These are phyloP conservation scores for Zarea fungicola DNA, from an alignment of 2,329 filamentous ascomycete genomes.

Conservation along the genomic window DNA sequence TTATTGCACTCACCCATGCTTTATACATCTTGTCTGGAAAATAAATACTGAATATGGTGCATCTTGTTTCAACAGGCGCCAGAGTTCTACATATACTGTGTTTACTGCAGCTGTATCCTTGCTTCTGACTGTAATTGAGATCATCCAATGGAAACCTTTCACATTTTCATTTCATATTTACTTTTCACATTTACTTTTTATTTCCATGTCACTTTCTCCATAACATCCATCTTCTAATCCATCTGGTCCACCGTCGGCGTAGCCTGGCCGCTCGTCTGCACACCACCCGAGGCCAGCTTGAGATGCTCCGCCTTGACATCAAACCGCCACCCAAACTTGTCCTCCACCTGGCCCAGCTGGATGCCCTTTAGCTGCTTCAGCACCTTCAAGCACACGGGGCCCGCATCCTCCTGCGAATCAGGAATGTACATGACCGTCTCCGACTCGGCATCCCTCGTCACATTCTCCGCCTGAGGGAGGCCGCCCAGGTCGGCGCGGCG, in stretches of 20 bases:
- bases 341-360: slow-evolving; percentile 73
- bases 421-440: slow-evolving; percentile 54
- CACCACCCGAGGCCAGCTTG: slow-evolving; percentile 34
- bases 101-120: too few species aligned
- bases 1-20: too few species aligned
- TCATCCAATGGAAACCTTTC: too few species aligned
- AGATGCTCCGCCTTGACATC: slow-evolving; percentile 41
- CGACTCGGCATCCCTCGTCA: slow-evolving; percentile 34
- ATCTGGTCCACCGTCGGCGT: slow-evolving; percentile 29
- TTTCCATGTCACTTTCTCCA: too few species aligned
- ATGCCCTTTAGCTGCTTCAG: slow-evolving; percentile 76
- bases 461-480: slow-evolving; percentile 23
- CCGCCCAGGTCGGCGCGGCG: slow-evolving; percentile 43
- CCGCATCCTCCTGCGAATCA: slow-evolving; percentile 59
- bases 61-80: too few species aligned
- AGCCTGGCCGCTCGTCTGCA: slow-evolving; percentile 18
- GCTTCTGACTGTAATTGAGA: too few species aligned
- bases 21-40: too few species aligned
- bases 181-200: too few species aligned
- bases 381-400: slow-evolving; percentile 67
- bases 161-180: too few species aligned
- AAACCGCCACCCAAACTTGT: slow-evolving; percentile 69
- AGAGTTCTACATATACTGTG: too few species aligned
- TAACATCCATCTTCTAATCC: slow-evolving; percentile 18
- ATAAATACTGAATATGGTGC: too few species aligned